Evolutionary conservation across 306 rosid species (phyloP).

Genomic region (Quercus robur): DNA sequence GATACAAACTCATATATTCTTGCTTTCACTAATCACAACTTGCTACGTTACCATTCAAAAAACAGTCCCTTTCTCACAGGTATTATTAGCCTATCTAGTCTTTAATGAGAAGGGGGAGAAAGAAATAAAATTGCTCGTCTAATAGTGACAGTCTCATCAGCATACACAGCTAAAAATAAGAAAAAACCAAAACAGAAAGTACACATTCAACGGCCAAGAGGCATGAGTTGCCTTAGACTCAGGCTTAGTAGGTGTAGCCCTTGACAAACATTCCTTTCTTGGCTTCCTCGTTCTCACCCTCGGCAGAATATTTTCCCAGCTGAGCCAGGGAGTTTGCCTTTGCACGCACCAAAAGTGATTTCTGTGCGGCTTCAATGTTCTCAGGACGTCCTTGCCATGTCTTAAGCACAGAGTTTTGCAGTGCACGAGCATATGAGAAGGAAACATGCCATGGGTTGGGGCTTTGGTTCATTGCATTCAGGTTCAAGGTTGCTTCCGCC

Average conservation of each 20-base stretch:
- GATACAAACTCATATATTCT: neutral
- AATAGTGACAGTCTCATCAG: constrained; percentile 13
- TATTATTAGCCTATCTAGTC: constrained; percentile 51
- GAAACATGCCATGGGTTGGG: constrained; percentile 99
- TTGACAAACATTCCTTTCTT: constrained; percentile 86
- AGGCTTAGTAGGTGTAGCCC: constrained; percentile 78
- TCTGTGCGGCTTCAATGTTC: constrained; percentile 75
- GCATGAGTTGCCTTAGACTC: constrained; percentile 4
- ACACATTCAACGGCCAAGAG: constrained; percentile 15
- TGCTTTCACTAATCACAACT: neutral
- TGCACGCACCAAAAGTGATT: constrained; percentile 81
- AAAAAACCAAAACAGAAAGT: constrained; percentile 3
- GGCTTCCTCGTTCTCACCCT: constrained; percentile 87
- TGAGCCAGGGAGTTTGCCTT: constrained; percentile 98
- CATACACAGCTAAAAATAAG: constrained; percentile 10
- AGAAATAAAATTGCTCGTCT: constrained; percentile 21
- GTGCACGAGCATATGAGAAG: constrained; percentile 95
- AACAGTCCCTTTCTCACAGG: constrained; percentile 27
- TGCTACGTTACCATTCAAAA: neutral
- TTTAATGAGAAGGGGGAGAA: constrained; percentile 7
- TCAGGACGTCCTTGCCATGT: constrained; percentile 92
- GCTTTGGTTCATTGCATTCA: constrained; percentile 97
- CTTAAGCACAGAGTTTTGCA: constrained; percentile 89
- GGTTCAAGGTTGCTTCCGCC: constrained; percentile 84
- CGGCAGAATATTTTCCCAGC: constrained; percentile 85